Evolutionary conservation across 352 stramenopile genomes (phyloP), one percentile per base, ranked within the genome.

Genomic region (Phytopythium litorale): DNA sequence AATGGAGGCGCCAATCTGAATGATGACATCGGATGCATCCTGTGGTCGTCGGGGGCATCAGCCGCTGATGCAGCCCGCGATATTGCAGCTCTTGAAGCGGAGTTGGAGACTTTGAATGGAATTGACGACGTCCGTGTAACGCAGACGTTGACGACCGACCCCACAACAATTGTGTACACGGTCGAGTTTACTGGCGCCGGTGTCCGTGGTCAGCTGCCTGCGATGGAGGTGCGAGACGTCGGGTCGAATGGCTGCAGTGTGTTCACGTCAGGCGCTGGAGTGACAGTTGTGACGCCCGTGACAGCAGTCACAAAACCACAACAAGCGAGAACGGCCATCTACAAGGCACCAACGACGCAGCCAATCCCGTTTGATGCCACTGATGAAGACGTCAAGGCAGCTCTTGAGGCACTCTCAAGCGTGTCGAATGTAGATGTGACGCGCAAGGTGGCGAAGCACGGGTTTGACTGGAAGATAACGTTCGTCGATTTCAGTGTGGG

Each of bases 401-500:
- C 91, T 9, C 74, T 99, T 3, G 92, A 99, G 67, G 73, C 79
- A 16, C 75, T 99, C 19, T 85, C 76, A 16, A 84, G 86, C 21
- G 79, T 98, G 19, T 86, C 88, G 52, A 97, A 85, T 43, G 92
- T 97, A 4, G 86, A 98, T 35, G 95, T 99, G 9, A 73, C 73
- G 18, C 76, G 91, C 16, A 66, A 70, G 46, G 79, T 97, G 5
- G 85, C 89, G 52, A 84, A 92, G 64, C 66, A 98, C 67, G 91
- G 94, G 55, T 97, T 79, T 65, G 80, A 93, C 53, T 98, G 96
- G 96, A 78, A 89, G 30, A 68, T 98, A 21, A 98, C 95, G 7
- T 98, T 98, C 67, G 66, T 89, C 0, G 86, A 92, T 12, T 98
- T 98, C 62, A 63, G 49, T 30, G 61, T 28, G 11, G 59, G 28